phyloP scores from a whole-genome alignment of 768 basidiomycete genomes.

The Tricholoma sp. region DNA sequence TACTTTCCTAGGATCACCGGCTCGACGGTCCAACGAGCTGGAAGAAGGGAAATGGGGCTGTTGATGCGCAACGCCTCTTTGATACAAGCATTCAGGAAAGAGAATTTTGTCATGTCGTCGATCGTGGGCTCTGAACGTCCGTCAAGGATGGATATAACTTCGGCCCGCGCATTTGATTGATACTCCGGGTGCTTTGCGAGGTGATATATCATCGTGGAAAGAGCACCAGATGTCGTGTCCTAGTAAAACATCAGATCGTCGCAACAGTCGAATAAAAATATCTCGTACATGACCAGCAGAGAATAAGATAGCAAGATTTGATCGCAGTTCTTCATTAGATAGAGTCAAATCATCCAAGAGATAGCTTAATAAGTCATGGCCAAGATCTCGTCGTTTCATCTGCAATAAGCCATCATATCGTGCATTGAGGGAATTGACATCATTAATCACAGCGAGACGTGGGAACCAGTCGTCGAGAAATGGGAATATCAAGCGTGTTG shows the following conservation, averaged over 20 bases:
- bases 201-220: slow-evolving; percentile 32
- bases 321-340: slow-evolving; percentile 28
- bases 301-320: slow-evolving; percentile 34
- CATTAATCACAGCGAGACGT: slow-evolving; percentile 21
- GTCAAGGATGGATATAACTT: slow-evolving; percentile 28
- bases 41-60: slow-evolving; percentile 25
- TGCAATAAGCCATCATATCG: slow-evolving; percentile 23
- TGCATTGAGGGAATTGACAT: slow-evolving; percentile 25
- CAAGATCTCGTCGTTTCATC: slow-evolving; percentile 25
- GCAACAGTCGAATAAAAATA: neutral
- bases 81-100: slow-evolving; percentile 33
- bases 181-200: slow-evolving; percentile 31
- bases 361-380: slow-evolving; percentile 31
- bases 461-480: slow-evolving; percentile 26
- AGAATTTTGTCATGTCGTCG: slow-evolving; percentile 22
- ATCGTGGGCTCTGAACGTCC: slow-evolving; percentile 24
- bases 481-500: slow-evolving; percentile 28
- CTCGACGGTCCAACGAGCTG: slow-evolving; percentile 18
- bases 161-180: slow-evolving; percentile 30
- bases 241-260: slow-evolving; percentile 5
- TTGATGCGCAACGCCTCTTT: slow-evolving; percentile 35
- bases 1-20: slow-evolving; percentile 24
- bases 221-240: slow-evolving; percentile 35
- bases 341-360: slow-evolving; percentile 28
- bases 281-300: slow-evolving; percentile 33